phyloP scores from a whole-genome alignment of 2,329 filamentous ascomycete species.

The Mariannaea elegans region DNA sequence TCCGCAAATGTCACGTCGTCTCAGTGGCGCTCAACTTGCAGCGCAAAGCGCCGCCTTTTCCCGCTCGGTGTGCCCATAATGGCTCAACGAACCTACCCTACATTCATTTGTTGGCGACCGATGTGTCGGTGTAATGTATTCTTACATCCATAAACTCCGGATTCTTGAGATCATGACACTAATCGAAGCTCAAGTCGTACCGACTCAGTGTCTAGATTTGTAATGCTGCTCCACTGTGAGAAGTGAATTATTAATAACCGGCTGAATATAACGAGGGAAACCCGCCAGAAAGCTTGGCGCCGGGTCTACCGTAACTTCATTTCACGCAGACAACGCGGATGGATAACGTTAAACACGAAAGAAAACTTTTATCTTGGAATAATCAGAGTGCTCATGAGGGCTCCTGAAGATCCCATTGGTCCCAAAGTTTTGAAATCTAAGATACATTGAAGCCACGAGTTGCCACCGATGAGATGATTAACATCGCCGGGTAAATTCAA shows the following conservation, averaged over 20 bases:
- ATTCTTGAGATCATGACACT: background rate
- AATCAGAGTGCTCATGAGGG: no score
- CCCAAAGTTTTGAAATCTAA: no score
- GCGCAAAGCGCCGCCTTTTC: constrained; percentile 9
- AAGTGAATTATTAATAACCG: no score
- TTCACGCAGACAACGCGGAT: no score
- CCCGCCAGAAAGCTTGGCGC: background rate
- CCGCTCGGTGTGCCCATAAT: background rate
- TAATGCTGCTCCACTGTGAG: constrained; percentile 1
- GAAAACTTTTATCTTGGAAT: no score
- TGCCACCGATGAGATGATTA: no score
- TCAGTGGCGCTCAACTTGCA: constrained; percentile 25
- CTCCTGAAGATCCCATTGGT: no score
- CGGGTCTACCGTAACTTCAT: no score
- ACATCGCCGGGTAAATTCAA: no score
- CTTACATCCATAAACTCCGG: constrained; percentile 17
- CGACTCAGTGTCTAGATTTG: constrained; percentile 6
- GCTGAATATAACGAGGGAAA: background rate
- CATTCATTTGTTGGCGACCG: background rate
- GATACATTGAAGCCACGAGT: no score
- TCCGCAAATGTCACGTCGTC: constrained; percentile 29
- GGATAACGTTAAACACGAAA: no score
- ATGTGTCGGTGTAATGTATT: background rate
- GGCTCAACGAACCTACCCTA: background rate
- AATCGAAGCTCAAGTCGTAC: background rate